Percentiles rank a stretch among this genome's conserved stretches.
phyloP scores from a whole-genome alignment of 305 asterid species.

The Fraxinus paxiana region DNA sequence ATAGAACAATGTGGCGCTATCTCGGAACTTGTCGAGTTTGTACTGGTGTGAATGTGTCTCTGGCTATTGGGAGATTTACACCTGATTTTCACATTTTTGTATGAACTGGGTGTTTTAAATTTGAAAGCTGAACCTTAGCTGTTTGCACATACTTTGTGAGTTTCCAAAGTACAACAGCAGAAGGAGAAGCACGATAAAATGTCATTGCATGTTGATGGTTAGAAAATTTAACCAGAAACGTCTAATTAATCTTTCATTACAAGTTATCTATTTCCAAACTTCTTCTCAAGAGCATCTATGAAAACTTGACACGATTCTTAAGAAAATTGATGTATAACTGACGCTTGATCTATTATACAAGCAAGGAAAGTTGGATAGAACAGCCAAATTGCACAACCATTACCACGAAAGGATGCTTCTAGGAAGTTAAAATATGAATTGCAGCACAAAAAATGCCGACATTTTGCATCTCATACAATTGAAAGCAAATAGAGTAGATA shows the following conservation, averaged over 20 bases:
- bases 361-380: neutral
- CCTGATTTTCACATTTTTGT: neutral
- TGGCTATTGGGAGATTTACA: neutral
- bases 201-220: neutral
- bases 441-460: slow-evolving; percentile 2
- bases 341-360: neutral
- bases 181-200: neutral
- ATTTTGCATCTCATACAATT: neutral
- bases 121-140: neutral
- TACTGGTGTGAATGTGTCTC: neutral
- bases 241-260: neutral
- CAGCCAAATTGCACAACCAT: neutral
- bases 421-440: neutral
- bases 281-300: neutral
- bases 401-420: slow-evolving; percentile 1
- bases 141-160: neutral
- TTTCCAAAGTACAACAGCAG: neutral
- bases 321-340: neutral
- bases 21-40: neutral
- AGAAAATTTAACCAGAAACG: neutral
- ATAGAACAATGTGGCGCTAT: neutral
- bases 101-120: neutral
- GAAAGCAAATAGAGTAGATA: neutral
- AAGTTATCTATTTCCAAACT: neutral
- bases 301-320: neutral